Conservation (phyloP, 1,284 basidiomycete species). For the Porphyrellus sp. region DNA sequence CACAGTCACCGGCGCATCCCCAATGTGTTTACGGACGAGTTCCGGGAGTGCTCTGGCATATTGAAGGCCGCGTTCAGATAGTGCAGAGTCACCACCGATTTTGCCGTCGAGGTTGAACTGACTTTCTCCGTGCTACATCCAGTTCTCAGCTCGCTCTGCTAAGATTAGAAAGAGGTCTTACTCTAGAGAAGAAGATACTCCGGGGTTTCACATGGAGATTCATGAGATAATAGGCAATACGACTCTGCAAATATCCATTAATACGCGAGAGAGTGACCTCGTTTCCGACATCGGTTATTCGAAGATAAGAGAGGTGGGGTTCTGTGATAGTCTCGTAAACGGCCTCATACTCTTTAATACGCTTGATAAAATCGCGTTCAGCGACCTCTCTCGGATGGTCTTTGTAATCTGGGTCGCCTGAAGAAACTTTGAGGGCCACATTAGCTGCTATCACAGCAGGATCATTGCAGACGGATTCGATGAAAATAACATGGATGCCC, state of each 20-base stretch:
- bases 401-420: conserved; percentile 97
- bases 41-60: conserved; percentile 87
- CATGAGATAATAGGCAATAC: conserved; percentile 98
- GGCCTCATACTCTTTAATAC: conserved; percentile 91
- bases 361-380: conserved; percentile 84
- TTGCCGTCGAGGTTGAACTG: conserved; percentile 96
- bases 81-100: conserved; percentile 91
- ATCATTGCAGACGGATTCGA: conserved; percentile 94
- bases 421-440: conserved; percentile 91
- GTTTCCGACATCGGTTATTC: conserved; percentile 86
- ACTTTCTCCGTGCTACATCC: conserved; percentile 90
- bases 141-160: background rate
- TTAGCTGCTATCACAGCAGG: conserved; percentile 93
- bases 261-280: conserved; percentile 84
- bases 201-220: conserved; percentile 96
- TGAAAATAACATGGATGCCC: conserved; percentile 87
- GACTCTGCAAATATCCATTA: conserved; percentile 91
- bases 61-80: conserved; percentile 81
- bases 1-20: conserved; percentile 84
- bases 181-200: conserved; percentile 94
- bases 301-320: conserved; percentile 80
- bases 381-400: conserved; percentile 85
- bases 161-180: conserved; percentile 38
- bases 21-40: conserved; percentile 88
- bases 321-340: conserved; percentile 96